A percentile compares a stretch with the other conserved stretches of the same genome.
Conservation (phyloP, 768 basidiomycete species). For the Auriscalpium orientale region DNA sequence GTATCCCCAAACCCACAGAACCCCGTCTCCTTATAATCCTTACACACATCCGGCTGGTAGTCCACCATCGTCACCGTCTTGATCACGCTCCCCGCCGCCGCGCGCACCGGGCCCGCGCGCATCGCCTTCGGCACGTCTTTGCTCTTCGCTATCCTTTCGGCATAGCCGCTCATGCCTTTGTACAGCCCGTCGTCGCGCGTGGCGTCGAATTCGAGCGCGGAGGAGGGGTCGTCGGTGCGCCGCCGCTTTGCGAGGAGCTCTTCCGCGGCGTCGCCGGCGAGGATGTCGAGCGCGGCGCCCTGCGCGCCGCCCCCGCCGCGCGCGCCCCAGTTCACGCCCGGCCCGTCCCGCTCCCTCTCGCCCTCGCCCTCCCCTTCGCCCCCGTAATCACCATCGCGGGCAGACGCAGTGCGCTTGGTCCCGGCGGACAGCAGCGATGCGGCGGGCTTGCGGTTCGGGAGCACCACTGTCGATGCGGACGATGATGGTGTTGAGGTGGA, state of each 20-base stretch:
- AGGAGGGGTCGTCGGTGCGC: conserved; percentile 38
- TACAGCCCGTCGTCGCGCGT: conserved; percentile 81
- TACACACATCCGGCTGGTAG: conserved; percentile 99
- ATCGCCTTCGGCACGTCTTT: conserved; percentile 84
- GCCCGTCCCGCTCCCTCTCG: conserved; percentile 36
- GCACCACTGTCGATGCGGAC: conserved; percentile 64
- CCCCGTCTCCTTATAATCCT: conserved; percentile 99
- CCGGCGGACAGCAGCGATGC: conserved; percentile 74
- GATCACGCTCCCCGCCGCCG: conserved; percentile 58
- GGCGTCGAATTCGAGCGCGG: conserved; percentile 46
- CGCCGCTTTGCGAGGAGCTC: conserved; percentile 66
- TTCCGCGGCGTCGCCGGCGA: conserved; percentile 78
- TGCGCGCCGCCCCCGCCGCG: conserved; percentile 55
- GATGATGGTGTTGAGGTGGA: conserved; percentile 21
- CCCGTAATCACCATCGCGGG: conserved; percentile 46
- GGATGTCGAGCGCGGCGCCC: conserved; percentile 63
- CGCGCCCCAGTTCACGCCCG: conserved; percentile 73
- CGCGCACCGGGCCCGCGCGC: conserved; percentile 75
- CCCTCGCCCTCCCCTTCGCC: conserved; percentile 54
- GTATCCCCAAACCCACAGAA: conserved; percentile 99
- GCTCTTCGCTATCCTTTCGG: conserved; percentile 71
- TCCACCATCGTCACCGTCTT: conserved; percentile 92
- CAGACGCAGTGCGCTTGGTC: conserved; percentile 54
- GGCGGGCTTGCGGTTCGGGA: conserved; percentile 62
- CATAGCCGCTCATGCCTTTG: conserved; percentile 76